Percentiles rank a stretch among this genome's conserved stretches.
Conservation (phyloP, 768 basidiomycete genomes). For the Thelephora ganbajun region DNA sequence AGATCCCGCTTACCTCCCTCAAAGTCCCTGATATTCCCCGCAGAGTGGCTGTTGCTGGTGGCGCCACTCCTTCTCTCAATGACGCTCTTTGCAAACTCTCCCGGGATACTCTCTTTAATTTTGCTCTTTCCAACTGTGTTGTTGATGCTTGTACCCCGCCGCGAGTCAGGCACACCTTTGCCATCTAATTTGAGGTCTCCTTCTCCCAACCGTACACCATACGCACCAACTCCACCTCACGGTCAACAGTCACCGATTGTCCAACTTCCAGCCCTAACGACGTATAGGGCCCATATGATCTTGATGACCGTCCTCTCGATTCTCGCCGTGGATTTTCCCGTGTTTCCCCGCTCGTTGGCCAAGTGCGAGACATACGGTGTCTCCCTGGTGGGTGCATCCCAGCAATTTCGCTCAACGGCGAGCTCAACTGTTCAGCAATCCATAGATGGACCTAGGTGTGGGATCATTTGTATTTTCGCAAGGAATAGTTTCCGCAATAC, state of each 20-base stretch:
- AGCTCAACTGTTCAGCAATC: not conserved
- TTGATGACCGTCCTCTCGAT: slow-evolving; percentile 83
- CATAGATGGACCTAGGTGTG: slow-evolving; percentile 94
- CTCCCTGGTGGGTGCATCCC: slow-evolving; percentile 52
- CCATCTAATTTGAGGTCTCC: slow-evolving; percentile 27
- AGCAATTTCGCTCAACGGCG: not conserved
- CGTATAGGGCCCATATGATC: slow-evolving; percentile 92
- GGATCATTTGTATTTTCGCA: slow-evolving; percentile 97
- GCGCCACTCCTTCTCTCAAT: slow-evolving; percentile 73
- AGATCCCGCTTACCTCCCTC: slow-evolving; percentile 31
- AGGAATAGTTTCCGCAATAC: slow-evolving; percentile 81
- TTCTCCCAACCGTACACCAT: slow-evolving; percentile 10
- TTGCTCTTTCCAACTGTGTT: slow-evolving; percentile 32
- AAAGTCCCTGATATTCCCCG: slow-evolving; percentile 23
- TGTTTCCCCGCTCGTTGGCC: slow-evolving; percentile 78
- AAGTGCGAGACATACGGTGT: slow-evolving; percentile 94
- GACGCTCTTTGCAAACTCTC: slow-evolving; percentile 55
- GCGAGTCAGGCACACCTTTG: slow-evolving; percentile 32
- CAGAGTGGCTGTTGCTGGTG: slow-evolving; percentile 54
- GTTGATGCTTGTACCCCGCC: slow-evolving; percentile 28
- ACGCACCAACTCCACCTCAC: slow-evolving; percentile 2
- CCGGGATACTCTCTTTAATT: slow-evolving; percentile 34
- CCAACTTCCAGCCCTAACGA: slow-evolving; percentile 51
- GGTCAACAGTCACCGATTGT: slow-evolving; percentile 1
- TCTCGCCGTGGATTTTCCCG: slow-evolving; percentile 88